A percentile compares a stretch with the other conserved stretches of the same genome.
Conservation (phyloP, 2,329 filamentous ascomycete genomes). For the Pyricularia sp. region DNA sequence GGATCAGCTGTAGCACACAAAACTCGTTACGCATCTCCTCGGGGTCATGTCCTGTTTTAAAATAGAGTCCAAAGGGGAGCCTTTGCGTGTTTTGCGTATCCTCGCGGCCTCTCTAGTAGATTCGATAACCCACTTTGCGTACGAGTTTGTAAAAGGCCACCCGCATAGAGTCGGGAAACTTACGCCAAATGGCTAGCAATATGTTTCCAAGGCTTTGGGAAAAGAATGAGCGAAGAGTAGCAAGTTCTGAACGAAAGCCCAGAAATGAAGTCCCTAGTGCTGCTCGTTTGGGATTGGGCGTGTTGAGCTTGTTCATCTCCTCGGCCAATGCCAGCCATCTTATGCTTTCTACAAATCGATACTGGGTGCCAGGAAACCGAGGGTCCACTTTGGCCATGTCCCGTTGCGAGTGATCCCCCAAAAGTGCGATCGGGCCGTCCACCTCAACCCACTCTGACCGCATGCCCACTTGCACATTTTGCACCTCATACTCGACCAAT, state of each 20-base stretch:
- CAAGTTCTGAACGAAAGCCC: neutral
- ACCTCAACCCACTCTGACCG: constrained; percentile 11
- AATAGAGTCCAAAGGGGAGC: constrained; percentile 21
- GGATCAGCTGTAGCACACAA: constrained; percentile 17
- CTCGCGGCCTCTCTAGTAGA: constrained; percentile 12
- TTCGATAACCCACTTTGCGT: constrained; percentile 9
- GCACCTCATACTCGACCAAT: constrained; percentile 17
- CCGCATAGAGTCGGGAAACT: constrained; percentile 11
- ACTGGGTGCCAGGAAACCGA: constrained; percentile 19
- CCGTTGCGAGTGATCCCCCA: constrained; percentile 22
- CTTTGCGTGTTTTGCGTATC: constrained; percentile 14
- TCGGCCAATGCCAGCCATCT: constrained; percentile 15
- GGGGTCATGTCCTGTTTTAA: constrained; percentile 14
- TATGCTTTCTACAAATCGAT: constrained; percentile 17
- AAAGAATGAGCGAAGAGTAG: neutral
- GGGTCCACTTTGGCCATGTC: constrained; percentile 17
- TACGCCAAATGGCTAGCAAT: constrained; percentile 12
- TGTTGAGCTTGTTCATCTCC: constrained; percentile 5
- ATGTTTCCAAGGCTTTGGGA: neutral
- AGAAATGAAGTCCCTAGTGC: neutral
- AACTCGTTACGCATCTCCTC: constrained; percentile 17
- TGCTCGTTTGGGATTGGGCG: neutral
- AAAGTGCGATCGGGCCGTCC: constrained; percentile 14
- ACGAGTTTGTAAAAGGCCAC: constrained; percentile 13
- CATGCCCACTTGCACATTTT: constrained; percentile 5